Conservation (phyloP, 768 basidiomycete species). For the Lactifluus piperatus region DNA sequence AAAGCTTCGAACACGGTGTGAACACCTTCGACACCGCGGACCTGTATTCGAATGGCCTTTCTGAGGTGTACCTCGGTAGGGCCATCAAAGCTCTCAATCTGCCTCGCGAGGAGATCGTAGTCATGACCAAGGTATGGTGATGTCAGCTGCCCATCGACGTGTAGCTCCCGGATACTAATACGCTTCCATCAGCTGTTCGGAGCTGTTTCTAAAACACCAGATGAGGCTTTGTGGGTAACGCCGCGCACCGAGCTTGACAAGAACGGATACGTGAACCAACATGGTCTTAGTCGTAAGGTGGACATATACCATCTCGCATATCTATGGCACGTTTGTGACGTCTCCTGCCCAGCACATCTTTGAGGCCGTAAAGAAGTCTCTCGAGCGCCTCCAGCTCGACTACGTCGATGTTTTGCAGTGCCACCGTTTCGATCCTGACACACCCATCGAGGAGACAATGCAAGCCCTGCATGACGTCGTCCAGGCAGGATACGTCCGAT, state of each 20-base stretch:
- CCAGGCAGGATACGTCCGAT: constrained; percentile 31
- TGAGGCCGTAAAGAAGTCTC: constrained; percentile 49
- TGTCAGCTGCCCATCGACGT: not conserved
- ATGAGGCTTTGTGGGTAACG: not conserved
- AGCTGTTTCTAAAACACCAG: not conserved
- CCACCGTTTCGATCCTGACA: constrained; percentile 29
- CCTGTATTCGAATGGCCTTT: constrained; percentile 27
- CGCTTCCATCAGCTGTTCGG: not conserved
- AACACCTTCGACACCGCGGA: constrained; percentile 55
- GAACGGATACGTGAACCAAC: constrained; percentile 31
- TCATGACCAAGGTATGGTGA: constrained; percentile 34
- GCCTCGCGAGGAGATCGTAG: constrained; percentile 35
- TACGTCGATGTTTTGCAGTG: constrained; percentile 71
- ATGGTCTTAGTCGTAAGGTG: constrained; percentile 32
- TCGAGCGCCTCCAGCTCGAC: constrained; percentile 63
- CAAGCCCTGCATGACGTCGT: constrained; percentile 35
- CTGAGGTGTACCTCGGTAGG: constrained; percentile 33
- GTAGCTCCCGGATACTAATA: not conserved
- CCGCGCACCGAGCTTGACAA: constrained; percentile 17
- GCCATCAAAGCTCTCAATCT: constrained; percentile 31
- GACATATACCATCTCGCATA: not conserved
- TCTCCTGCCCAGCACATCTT: constrained; percentile 51
- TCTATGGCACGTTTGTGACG: not conserved
- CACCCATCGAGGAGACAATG: constrained; percentile 27
- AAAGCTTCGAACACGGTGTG: constrained; percentile 50